phyloP scores from a whole-genome alignment of 2,329 filamentous ascomycete species.

The Talaromyces marneffei region DNA sequence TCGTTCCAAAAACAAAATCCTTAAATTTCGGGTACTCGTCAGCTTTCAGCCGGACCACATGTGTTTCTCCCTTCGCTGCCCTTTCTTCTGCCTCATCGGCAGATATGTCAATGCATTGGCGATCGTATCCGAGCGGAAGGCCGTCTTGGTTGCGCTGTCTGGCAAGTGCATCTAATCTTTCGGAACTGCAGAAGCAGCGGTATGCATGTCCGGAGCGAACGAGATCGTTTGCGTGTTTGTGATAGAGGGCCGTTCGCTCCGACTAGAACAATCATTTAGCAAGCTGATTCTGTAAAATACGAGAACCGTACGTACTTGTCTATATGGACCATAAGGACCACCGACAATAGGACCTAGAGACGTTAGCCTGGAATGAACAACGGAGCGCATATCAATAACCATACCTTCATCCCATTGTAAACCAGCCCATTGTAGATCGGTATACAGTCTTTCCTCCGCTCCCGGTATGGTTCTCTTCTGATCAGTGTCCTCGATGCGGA shows the following conservation, averaged over 20 bases:
- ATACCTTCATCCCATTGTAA: slow-evolving; percentile 87
- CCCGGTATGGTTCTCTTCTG: slow-evolving; percentile 77
- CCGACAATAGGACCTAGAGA: slow-evolving; percentile 68
- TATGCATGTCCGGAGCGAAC: slow-evolving; percentile 71
- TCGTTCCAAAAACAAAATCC: slow-evolving; percentile 73
- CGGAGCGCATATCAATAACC: slow-evolving; percentile 7
- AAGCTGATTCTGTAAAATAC: not conserved
- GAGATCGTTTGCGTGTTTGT: slow-evolving; percentile 62
- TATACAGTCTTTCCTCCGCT: slow-evolving; percentile 69
- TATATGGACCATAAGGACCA: slow-evolving; percentile 78
- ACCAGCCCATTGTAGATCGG: slow-evolving; percentile 83
- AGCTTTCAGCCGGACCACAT: slow-evolving; percentile 71
- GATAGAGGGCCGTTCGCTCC: slow-evolving; percentile 68
- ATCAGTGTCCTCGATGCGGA: slow-evolving; percentile 93
- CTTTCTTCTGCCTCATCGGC: slow-evolving; percentile 63
- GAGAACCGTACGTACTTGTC: slow-evolving; percentile 52
- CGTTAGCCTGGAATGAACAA: slow-evolving; percentile 7
- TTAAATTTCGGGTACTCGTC: slow-evolving; percentile 60
- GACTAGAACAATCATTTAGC: slow-evolving; percentile 51
- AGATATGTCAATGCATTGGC: slow-evolving; percentile 66
- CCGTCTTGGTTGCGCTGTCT: slow-evolving; percentile 56
- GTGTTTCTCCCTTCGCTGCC: slow-evolving; percentile 61
- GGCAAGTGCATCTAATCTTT: slow-evolving; percentile 63
- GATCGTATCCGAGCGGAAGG: slow-evolving; percentile 58
- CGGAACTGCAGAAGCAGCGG: slow-evolving; percentile 80